These are phyloP conservation scores for Pelargonium nanum DNA, from an alignment of 345 rosid genomes.

Conservation along the genomic window DNA sequence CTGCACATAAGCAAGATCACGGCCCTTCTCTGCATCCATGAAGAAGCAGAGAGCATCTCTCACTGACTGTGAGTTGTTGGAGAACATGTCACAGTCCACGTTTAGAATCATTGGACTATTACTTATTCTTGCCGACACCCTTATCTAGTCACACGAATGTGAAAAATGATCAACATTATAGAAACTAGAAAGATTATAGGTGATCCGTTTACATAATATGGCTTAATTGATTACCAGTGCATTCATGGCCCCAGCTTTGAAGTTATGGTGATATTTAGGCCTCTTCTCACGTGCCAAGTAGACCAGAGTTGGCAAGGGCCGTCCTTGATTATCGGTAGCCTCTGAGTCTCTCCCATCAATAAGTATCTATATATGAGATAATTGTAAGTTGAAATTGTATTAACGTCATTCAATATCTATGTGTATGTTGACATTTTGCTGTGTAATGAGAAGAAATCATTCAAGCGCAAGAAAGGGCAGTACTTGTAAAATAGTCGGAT, in stretches of 20 bases:
- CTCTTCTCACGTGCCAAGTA: conserved; percentile 42
- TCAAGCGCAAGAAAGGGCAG: neutral
- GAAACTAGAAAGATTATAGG: neutral
- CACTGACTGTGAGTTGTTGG: conserved; percentile 30
- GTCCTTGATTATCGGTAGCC: conserved; percentile 17
- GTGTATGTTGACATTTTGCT: neutral
- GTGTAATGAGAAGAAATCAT: neutral
- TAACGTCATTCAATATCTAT: neutral
- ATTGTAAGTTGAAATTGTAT: neutral
- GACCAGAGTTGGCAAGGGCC: conserved; percentile 26
- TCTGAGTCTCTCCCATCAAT: conserved; percentile 20
- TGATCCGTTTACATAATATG: too few species aligned
- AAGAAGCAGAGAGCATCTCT: conserved; percentile 40
- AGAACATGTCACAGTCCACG: conserved; percentile 47
- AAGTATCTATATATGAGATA: too few species aligned
- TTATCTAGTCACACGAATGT: conserved; percentile 18
- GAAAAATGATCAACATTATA: neutral
- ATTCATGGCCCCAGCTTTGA: conserved; percentile 49
- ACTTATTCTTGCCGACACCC: conserved; percentile 42
- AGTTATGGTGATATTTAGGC: conserved; percentile 29
- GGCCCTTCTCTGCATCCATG: conserved; percentile 36
- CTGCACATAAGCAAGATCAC: conserved; percentile 30
- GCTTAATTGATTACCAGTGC: conserved; percentile 18
- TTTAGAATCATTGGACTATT: conserved; percentile 27
- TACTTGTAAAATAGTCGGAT: conserved; percentile 25